These are phyloP conservation scores for Peribolospora baueri DNA, from an alignment of 768 basidiomycete species.

Conservation along the genomic window DNA sequence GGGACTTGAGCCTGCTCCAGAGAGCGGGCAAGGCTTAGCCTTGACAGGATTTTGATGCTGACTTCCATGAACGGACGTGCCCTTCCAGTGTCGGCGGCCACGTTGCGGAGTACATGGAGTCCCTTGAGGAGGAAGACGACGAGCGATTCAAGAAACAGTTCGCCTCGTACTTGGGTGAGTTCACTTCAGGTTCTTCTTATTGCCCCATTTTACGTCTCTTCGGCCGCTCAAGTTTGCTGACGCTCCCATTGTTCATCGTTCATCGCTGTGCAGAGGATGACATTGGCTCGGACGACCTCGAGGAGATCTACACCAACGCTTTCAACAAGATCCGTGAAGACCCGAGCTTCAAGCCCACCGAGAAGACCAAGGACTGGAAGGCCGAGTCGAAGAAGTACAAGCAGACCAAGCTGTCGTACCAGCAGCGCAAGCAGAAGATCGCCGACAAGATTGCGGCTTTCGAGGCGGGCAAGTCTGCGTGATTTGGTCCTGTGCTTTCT, in stretches of 20 bases:
- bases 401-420: conserved; percentile 41
- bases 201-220: neutral
- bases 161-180: neutral
- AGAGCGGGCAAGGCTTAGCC: no score
- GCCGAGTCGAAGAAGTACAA: conserved; percentile 53
- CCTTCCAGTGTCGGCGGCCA: conserved; percentile 46
- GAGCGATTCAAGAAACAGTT: conserved; percentile 36
- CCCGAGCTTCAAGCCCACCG: conserved; percentile 54
- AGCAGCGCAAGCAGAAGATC: conserved; percentile 54
- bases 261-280: conserved; percentile 93
- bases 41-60: no score
- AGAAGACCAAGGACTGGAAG: conserved; percentile 73
- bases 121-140: conserved; percentile 96
- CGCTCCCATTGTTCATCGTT: conserved; percentile 43
- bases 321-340: conserved; percentile 91
- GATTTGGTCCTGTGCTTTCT: no score
- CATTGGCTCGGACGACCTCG: conserved; percentile 83
- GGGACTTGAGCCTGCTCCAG: no score
- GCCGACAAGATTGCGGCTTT: conserved; percentile 74
- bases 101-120: conserved; percentile 99
- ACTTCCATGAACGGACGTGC: no score
- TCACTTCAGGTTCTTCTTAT: conserved; percentile 3
- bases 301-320: conserved; percentile 80
- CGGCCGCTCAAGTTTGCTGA: neutral
- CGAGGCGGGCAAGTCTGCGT: conserved; percentile 29